Conservation (phyloP, 2,329 filamentous ascomycete genomes). For the Exophiala xenobiotica region DNA sequence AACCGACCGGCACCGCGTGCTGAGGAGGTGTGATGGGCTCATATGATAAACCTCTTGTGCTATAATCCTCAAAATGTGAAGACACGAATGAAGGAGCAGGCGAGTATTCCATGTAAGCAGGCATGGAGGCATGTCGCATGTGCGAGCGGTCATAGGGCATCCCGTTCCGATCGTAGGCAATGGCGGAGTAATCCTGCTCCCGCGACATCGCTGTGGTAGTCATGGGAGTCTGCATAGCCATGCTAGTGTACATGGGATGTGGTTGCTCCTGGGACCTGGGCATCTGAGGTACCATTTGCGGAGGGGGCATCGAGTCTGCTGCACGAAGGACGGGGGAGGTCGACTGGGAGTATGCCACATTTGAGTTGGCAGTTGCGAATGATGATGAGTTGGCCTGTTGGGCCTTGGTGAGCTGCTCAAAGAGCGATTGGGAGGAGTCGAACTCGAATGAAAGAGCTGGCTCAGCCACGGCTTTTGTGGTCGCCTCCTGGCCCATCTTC, state of each 20-base stretch:
- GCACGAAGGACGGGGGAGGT: slow-evolving; percentile 86
- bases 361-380: slow-evolving; percentile 77
- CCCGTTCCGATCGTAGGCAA: slow-evolving; percentile 90
- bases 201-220: slow-evolving; percentile 73
- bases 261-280: slow-evolving; percentile 61
- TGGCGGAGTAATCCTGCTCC: slow-evolving; percentile 76
- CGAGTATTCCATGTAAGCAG: slow-evolving; percentile 95
- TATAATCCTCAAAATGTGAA: slow-evolving; percentile 98
- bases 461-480: slow-evolving; percentile 93
- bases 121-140: slow-evolving; percentile 97
- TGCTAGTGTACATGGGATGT: slow-evolving; percentile 69
- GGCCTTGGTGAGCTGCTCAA: slow-evolving; percentile 98
- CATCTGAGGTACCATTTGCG: slow-evolving; percentile 71
- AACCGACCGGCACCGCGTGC: slow-evolving; percentile 74
- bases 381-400: slow-evolving; percentile 98
- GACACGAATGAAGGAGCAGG: slow-evolving; percentile 96
- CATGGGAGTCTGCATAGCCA: slow-evolving; percentile 68
- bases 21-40: slow-evolving; percentile 96
- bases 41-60: slow-evolving; percentile 91
- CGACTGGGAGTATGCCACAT: slow-evolving; percentile 69
- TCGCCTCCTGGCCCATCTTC: slow-evolving; percentile 99
- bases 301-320: slow-evolving; percentile 91
- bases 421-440: slow-evolving; percentile 97
- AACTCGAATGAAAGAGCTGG: slow-evolving; percentile 98
- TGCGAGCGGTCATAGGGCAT: slow-evolving; percentile 79